Conservation (phyloP, 2,329 filamentous ascomycete genomes). For the Colletotrichum salicis region DNA sequence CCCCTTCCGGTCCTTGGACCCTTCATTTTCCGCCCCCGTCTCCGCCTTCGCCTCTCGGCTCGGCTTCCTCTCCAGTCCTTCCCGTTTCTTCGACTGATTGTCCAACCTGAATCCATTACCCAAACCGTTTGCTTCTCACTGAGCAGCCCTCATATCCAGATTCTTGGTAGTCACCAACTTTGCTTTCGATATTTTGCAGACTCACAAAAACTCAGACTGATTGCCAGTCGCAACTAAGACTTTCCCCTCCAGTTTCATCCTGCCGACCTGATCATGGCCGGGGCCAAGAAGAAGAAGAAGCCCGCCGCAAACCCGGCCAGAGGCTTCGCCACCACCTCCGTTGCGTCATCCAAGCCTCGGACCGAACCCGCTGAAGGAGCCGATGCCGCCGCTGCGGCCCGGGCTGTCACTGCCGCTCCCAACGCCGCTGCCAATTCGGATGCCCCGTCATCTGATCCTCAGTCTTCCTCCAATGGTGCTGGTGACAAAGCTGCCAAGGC, state of each 20-base stretch:
- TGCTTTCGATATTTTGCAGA: not conserved
- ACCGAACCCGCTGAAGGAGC: constrained; percentile 62
- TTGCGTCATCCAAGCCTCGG: constrained; percentile 80
- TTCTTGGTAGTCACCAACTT: not conserved
- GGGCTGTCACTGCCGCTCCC: constrained; percentile 7
- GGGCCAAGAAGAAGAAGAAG: constrained; percentile 90
- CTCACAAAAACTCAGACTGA: not conserved
- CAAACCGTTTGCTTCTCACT: not conserved
- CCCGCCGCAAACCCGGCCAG: constrained; percentile 85
- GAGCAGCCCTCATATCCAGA: not conserved
- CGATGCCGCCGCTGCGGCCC: constrained; percentile 34
- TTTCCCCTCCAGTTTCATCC: not conserved
- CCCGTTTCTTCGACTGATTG: not conserved
- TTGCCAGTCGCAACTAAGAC: constrained; percentile 4
- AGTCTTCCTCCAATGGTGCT: constrained; percentile 38
- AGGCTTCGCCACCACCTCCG: constrained; percentile 92
- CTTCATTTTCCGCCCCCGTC: constrained; percentile 14
- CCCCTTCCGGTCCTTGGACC: not conserved
- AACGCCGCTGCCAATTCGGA: constrained; percentile 10
- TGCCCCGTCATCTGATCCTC: constrained; percentile 45
- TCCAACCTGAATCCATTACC: not conserved
- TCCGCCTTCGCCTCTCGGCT: constrained; percentile 25
- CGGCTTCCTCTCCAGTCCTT: constrained; percentile 19
- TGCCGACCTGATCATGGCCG: constrained; percentile 66
- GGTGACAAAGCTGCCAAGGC: constrained; percentile 46